phyloP scores from a whole-genome alignment of 495 filamentous ascomycete genomes.

The Tuber umbilicatum region DNA sequence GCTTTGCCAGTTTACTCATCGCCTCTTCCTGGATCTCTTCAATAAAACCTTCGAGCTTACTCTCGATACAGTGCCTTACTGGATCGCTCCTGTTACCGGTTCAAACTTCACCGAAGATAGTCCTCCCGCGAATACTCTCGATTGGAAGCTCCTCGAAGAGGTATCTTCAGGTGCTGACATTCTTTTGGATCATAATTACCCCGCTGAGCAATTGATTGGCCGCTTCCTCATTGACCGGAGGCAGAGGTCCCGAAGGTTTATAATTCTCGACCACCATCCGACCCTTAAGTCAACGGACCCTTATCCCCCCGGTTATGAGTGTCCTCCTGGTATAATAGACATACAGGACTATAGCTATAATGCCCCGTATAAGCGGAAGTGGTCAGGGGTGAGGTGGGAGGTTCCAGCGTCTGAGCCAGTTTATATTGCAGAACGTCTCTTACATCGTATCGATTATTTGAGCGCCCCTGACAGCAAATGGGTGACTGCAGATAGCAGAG shows the following conservation, averaged over 20 bases:
- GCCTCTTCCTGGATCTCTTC: slow-evolving; percentile 78
- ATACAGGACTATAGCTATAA: slow-evolving; percentile 59
- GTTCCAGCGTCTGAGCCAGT: slow-evolving; percentile 59
- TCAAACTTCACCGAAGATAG: slow-evolving; percentile 22
- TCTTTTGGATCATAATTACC: slow-evolving; percentile 51
- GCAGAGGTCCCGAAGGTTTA: slow-evolving; percentile 61
- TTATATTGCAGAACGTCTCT: slow-evolving; percentile 61
- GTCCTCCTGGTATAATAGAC: slow-evolving; percentile 51
- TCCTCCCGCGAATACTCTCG: slow-evolving; percentile 49
- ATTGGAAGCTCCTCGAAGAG: slow-evolving; percentile 57
- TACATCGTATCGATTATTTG: slow-evolving; percentile 73
- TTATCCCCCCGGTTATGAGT: slow-evolving; percentile 50
- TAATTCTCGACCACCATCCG: slow-evolving; percentile 44
- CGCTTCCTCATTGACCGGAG: slow-evolving; percentile 68
- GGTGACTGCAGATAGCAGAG: slow-evolving; percentile 42
- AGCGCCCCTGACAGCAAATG: slow-evolving; percentile 56
- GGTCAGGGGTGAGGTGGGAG: slow-evolving; percentile 32
- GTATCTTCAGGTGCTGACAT: slow-evolving; percentile 47
- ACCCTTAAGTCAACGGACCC: slow-evolving; percentile 49
- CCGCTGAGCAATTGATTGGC: slow-evolving; percentile 54
- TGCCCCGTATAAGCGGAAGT: slow-evolving; percentile 32
- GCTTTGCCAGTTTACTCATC: slow-evolving; percentile 64
- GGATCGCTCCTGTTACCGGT: slow-evolving; percentile 60
- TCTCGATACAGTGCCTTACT: slow-evolving; percentile 67
- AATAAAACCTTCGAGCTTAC: slow-evolving; percentile 71